A percentile compares a stretch with the other conserved stretches of the same genome.
These are phyloP conservation scores for Solioccasus polychromus DNA, from an alignment of 768 basidiomycete genomes.

Conservation along the genomic window DNA sequence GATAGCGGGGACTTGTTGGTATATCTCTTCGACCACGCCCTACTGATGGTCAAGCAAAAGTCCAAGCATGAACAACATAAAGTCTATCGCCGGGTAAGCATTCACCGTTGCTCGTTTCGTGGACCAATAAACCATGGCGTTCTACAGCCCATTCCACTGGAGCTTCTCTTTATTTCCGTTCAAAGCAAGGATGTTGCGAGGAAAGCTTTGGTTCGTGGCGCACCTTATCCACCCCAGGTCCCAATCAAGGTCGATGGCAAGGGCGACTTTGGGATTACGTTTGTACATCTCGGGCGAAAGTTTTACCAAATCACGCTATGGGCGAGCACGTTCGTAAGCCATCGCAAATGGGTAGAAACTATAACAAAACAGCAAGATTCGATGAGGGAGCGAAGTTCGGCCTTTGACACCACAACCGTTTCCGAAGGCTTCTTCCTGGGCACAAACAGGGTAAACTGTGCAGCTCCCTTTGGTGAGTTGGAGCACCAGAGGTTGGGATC, in stretches of 20 bases:
- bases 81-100: slow-evolving; percentile 86
- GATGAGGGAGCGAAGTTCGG: slow-evolving; percentile 77
- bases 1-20: slow-evolving; percentile 90
- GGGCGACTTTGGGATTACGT: slow-evolving; percentile 88
- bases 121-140: slow-evolving; percentile 3
- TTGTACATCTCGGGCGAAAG: slow-evolving; percentile 90
- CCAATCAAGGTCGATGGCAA: slow-evolving; percentile 61
- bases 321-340: slow-evolving; percentile 79
- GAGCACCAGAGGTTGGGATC: background rate
- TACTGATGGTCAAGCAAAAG: slow-evolving; percentile 94
- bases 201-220: slow-evolving; percentile 37
- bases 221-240: slow-evolving; percentile 45
- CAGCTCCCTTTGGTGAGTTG: slow-evolving; percentile 79
- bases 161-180: slow-evolving; percentile 80
- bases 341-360: slow-evolving; percentile 92
- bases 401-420: slow-evolving; percentile 82
- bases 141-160: slow-evolving; percentile 88
- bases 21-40: slow-evolving; percentile 94
- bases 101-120: background rate
- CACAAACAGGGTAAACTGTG: slow-evolving; percentile 88
- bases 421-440: slow-evolving; percentile 88
- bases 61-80: slow-evolving; percentile 90
- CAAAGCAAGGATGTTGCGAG: slow-evolving; percentile 47
- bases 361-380: slow-evolving; percentile 87
- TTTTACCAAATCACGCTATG: slow-evolving; percentile 90